Base-by-base conservation (phyloP, 2,329 filamentous ascomycete genomes). In the Volutella citrinella region DNA sequence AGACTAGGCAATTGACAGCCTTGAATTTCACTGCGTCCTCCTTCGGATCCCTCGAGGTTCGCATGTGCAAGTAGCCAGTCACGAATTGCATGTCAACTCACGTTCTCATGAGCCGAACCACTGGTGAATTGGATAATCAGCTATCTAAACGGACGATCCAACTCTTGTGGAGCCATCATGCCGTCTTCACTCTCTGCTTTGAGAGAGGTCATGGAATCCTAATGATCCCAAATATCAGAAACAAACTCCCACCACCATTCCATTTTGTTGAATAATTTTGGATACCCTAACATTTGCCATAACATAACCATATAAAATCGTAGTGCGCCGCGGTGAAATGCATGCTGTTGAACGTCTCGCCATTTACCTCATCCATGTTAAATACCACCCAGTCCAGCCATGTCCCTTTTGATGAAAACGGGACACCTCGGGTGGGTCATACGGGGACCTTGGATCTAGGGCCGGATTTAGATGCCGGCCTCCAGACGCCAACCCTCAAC, bases 401-500 rank as follows among this genome's bases (percentile, higher is more conserved):
- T n/a, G 15, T n/a, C 34, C 37, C 37, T 16, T 41, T 40, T 37
- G 38, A 32, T 38, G 36, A 42, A 45, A 38, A 41, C 30, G 34
- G 34, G 31, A 16, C 32, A 27, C 19, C 27, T 32, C 19, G 26
- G n/a, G n/a, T n/a, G n/a, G n/a, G n/a, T n/a, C n/a, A n/a, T n/a
- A n/a, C n/a, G n/a, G n/a, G n/a, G n/a, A n/a, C n/a, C n/a, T n/a
- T n/a, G n/a, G n/a, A n/a, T n/a, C n/a, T n/a, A n/a, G n/a, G n/a
- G n/a, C n/a, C n/a, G n/a, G n/a, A n/a, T 36, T 71, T 76, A 80
- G 55, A 79, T 63, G 49, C 74, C 73, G 41, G 76, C 75, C 51
- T 80, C 76, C 38, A 69, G 59, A 56, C 79, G 75, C 79, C 79
- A 83, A 56, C 79, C 79, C 72, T 83, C 79, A 46, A 94, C 82